Evolutionary conservation across 208 protist species (phyloP).

Genomic region (Leishmania braziliensis): DNA sequence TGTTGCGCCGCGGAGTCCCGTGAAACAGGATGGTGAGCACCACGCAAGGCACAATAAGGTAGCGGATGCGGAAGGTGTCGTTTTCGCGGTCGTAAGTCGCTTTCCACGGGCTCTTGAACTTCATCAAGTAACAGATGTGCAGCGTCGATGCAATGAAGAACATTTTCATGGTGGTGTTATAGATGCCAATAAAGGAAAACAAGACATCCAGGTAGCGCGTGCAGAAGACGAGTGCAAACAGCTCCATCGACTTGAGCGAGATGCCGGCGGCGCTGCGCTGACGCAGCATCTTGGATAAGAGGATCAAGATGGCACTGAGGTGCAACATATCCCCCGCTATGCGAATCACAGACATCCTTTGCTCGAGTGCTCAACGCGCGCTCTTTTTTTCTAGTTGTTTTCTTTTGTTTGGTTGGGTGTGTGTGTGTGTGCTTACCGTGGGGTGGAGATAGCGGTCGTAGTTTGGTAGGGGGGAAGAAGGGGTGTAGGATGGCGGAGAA

Average conservation of each 20-base stretch:
- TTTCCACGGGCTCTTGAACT: conserved; percentile 89
- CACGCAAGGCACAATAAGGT: conserved; percentile 82
- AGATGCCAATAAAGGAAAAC: conserved; percentile 74
- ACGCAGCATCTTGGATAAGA: conserved; percentile 94
- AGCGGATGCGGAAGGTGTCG: conserved; percentile 90
- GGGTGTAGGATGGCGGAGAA: not conserved
- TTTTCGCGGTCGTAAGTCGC: conserved; percentile 89
- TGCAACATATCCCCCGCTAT: conserved; percentile 94
- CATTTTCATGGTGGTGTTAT: conserved; percentile 96
- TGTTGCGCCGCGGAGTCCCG: conserved; percentile 30
- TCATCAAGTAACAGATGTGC: conserved; percentile 95
- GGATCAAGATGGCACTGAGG: conserved; percentile 89
- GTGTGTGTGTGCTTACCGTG: not conserved
- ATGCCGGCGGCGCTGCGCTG: conserved; percentile 88
- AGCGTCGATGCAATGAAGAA: conserved; percentile 90
- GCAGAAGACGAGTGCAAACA: conserved; percentile 93
- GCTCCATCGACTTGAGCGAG: conserved; percentile 94
- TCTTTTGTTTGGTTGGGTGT: not conserved
- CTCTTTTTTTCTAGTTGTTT: not conserved
- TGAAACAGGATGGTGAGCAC: conserved; percentile 81
- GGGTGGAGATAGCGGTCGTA: not conserved
- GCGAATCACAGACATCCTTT: conserved; percentile 89
- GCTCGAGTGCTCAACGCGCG: not conserved
- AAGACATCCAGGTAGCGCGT: conserved; percentile 96
- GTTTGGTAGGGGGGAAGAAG: not conserved